Base-by-base conservation (phyloP, 108 stramenopile species). In the Nitzschia palea region DNA sequence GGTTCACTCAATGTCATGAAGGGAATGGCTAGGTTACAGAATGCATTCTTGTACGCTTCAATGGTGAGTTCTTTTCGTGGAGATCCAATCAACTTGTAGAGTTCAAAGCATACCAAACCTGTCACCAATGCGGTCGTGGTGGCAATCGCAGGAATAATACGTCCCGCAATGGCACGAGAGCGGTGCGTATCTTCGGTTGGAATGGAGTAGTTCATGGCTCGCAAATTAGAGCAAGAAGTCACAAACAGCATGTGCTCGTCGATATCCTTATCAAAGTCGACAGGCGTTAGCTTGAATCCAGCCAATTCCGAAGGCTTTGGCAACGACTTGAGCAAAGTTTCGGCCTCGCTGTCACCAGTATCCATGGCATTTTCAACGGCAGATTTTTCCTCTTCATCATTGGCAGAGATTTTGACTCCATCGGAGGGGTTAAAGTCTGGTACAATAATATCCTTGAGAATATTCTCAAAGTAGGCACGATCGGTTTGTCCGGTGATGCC, bases 141-240 rank as follows among this genome's bases (percentile, higher is more conserved):
- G 42, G 98, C 97, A 78, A 99, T 99, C 27, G 98, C 98, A 14
- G 98, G 98, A 65, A 98, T 99, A 76, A 99, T 99, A 60, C 94
- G 93, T 42, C 98, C 98, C 9, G 98, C 98, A 77, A 99, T 98
- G n/a, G 91, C 94, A 55, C 97, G 85, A 8, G 96, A 95, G 18
- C 94, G 89, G 82, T 99, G 97, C 35, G 96, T 89, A 74, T 98
- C 98, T 61, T 97, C 97, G 30, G 96, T 97, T 17, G 97, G 97
- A 56, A 99, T 99, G 10, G 79, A 76, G 79, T 99, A 99, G 78
- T 97, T 96, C 65, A 95, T 77, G 5, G 98, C 97, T 23, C 99
- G 96, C 10, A 98, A 68, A 75, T 98, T 99, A 40, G 91, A 93
- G 42, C 95, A 95, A 8, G 97, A 95, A 23, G 97, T 93, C 18